Evolutionary conservation across 2,329 filamentous ascomycete genomes (phyloP), one percentile per base, ranked within the genome.

Genomic region (Neofusicoccum umdonicola): DNA sequence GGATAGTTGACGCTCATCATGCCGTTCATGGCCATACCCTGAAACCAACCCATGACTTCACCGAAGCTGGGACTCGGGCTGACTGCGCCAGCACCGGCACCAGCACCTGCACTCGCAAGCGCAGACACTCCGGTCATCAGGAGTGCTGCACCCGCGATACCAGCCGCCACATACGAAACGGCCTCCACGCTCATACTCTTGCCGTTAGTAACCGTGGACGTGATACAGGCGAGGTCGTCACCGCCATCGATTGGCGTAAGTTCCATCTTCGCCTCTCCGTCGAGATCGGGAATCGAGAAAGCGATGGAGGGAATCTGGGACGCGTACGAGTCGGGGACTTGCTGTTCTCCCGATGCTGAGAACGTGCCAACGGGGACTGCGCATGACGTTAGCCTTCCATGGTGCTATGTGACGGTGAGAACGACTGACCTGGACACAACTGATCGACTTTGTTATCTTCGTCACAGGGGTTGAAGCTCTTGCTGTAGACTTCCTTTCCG

Each of bases 1-100:
- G 95, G 95, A 70, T 97, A 93, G 71, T 89, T 87, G 71, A 96
- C 93, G 66, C 91, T 96, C 76, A 97, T 84, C 95, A 98, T 98
- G 69, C 95, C 93, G 77, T 95, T 97, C 82, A 95, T 90, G 34
- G 95, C 93, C 83, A 98, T 90, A 57, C 90, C 89, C 78, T 98
- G 93, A 77, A 98, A 97, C 87, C 91, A 96, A 67, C 89, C 88
- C 69, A 97, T 85, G 54, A 96, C 88, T 73, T 97, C 92, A 50
- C 84, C 84, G 75, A 98, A 97, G 62, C 89, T 91, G 31, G 95
- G 95, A 70, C 92, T 95, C 45, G 89, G 82, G 11, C 89, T 84
- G 2, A 87, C 83, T 12, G 54, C 31, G 12, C 83, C 82, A 13
- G 48, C 63, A 31, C 88, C 90, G 17, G 81, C 82, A 51, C 79